Conservation (phyloP, 805 yeast species). For the Pichia cephalocereana region DNA sequence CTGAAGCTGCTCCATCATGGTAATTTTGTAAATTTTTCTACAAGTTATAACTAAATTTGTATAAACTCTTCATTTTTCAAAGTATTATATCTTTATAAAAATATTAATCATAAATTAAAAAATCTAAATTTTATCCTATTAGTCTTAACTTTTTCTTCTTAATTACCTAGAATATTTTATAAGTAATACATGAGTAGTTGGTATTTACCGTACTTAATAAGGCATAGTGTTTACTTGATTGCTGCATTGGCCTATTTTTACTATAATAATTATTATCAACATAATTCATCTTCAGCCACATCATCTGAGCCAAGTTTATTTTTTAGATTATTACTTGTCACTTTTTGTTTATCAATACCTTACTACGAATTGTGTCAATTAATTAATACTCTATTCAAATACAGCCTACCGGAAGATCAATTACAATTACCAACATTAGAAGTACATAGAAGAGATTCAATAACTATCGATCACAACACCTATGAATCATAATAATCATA, state of each 20-base stretch:
- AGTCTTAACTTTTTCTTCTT: too few species aligned
- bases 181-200: too few species aligned
- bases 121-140: not conserved
- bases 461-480: not conserved
- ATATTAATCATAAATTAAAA: not conserved
- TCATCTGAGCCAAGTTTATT: not conserved
- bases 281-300: too few species aligned
- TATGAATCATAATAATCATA: not conserved
- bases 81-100: conserved; percentile 7
- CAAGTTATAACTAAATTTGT: conserved; percentile 8
- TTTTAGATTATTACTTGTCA: not conserved
- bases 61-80: conserved; percentile 3
- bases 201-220: too few species aligned
- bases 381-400: not conserved
- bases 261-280: not conserved
- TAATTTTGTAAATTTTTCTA: conserved; percentile 16
- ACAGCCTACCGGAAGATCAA: not conserved
- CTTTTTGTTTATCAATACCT: not conserved
- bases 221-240: too few species aligned
- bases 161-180: too few species aligned
- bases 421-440: conserved; percentile 2
- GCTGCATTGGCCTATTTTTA: not conserved
- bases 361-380: conserved; percentile 2
- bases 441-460: conserved; percentile 12
- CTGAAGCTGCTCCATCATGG: conserved; percentile 26